Conservation (phyloP, 306 rosid species). For the Oxytropis ochrocephala region DNA sequence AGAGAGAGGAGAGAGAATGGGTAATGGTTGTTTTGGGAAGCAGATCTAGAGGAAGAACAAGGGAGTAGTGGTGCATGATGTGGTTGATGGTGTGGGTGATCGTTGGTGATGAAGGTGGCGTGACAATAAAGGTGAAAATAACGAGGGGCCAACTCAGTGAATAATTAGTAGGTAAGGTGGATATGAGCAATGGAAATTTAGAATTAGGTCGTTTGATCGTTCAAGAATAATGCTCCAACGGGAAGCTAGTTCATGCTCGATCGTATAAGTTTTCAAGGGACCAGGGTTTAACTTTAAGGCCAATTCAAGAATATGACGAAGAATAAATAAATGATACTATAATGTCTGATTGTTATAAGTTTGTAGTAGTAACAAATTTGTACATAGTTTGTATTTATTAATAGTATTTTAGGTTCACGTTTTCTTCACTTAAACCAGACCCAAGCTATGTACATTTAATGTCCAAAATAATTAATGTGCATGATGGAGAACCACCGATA, state of each 20-base stretch:
- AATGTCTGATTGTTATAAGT: too few relatives aligned
- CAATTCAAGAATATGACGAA: conserved; percentile 24
- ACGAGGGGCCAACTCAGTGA: conserved; percentile 23
- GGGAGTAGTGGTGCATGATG: conserved; percentile 4
- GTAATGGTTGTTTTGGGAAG: conserved; percentile 27
- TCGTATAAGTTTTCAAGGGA: not conserved
- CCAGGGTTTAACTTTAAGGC: conserved; percentile 9
- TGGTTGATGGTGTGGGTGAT: not conserved
- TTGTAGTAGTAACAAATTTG: too few relatives aligned
- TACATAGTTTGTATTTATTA: too few relatives aligned
- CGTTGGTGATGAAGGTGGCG: conserved; percentile 12
- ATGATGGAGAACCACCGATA: too few relatives aligned
- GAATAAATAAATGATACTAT: too few relatives aligned
- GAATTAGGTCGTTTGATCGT: conserved; percentile 31
- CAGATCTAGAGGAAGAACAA: not conserved
- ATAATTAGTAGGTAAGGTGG: conserved; percentile 28
- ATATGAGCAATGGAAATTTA: conserved; percentile 1
- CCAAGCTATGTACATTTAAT: too few relatives aligned
- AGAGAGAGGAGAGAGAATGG: conserved; percentile 9
- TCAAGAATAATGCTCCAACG: conserved; percentile 34
- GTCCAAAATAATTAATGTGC: too few relatives aligned
- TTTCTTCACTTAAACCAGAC: too few relatives aligned
- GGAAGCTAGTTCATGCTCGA: conserved; percentile 25
- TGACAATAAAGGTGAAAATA: conserved; percentile 40
- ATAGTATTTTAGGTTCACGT: too few relatives aligned